Evolutionary conservation across 345 rosid species (phyloP).

Genomic region (Citrus sinensis): DNA sequence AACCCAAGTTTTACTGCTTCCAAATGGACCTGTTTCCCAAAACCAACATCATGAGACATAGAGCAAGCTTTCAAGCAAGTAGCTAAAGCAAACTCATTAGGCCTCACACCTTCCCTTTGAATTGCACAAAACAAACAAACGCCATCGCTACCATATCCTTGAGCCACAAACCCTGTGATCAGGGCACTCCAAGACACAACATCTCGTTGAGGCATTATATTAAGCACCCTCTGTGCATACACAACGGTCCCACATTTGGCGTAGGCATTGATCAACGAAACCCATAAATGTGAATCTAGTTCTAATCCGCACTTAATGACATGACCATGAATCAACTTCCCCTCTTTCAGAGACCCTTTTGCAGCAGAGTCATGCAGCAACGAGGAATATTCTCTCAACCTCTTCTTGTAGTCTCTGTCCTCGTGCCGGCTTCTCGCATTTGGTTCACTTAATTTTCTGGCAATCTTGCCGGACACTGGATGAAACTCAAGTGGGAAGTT

Average conservation of each 20-base stretch:
- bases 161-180: conserved; percentile 30
- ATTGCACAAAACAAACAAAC: conserved; percentile 27
- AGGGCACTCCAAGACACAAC: conserved; percentile 49
- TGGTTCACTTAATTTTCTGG: not conserved
- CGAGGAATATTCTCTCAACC: conserved; percentile 27
- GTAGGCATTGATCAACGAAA: conserved; percentile 37
- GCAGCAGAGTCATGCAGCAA: conserved; percentile 36
- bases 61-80: conserved; percentile 44
- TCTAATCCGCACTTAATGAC: conserved; percentile 20
- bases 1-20: conserved; percentile 35
- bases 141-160: conserved; percentile 24
- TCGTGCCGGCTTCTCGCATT: not conserved
- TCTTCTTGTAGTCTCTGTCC: conserved; percentile 5
- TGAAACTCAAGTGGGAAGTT: not conserved
- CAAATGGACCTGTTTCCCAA: conserved; percentile 41
- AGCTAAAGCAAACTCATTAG: conserved; percentile 34
- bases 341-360: conserved; percentile 25
- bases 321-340: conserved; percentile 30
- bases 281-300: conserved; percentile 38
- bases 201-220: conserved; percentile 35
- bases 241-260: conserved; percentile 29
- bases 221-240: conserved; percentile 33
- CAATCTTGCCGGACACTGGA: not conserved
- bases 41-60: conserved; percentile 26
- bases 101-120: conserved; percentile 32